phyloP scores from a whole-genome alignment of 306 rosid genomes.

The cucumber (Cucumis sativus) region DNA sequence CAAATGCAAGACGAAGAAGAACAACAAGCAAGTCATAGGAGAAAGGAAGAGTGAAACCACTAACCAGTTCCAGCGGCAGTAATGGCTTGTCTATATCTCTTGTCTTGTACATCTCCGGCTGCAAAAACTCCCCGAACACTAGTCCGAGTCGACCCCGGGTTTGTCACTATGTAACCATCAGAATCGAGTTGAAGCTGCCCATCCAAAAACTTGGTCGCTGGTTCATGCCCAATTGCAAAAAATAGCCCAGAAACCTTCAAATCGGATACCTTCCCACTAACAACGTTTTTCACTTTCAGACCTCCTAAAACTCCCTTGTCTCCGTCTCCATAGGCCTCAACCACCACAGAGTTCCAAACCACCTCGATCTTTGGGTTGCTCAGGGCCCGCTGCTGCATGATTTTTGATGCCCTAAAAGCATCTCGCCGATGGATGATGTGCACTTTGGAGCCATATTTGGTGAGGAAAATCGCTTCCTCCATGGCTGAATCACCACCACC shows the following conservation, averaged over 20 bases:
- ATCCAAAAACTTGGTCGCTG: conserved; percentile 66
- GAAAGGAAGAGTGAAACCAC: not conserved
- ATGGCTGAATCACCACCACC: conserved; percentile 88
- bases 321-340: conserved; percentile 39
- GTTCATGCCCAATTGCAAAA: conserved; percentile 84
- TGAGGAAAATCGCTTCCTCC: conserved; percentile 80
- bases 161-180: conserved; percentile 51
- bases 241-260: conserved; percentile 68
- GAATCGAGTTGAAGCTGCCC: conserved; percentile 58
- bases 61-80: conserved; percentile 83
- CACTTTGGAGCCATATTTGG: conserved; percentile 67
- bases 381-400: conserved; percentile 59
- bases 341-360: conserved; percentile 60
- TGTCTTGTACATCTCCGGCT: conserved; percentile 92
- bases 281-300: conserved; percentile 49
- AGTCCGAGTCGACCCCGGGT: conserved; percentile 54
- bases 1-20: not conserved
- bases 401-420: conserved; percentile 64
- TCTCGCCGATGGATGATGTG: conserved; percentile 67
- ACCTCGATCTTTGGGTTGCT: conserved; percentile 55
- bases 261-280: conserved; percentile 35
- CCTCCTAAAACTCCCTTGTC: conserved; percentile 45
- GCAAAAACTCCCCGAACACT: conserved; percentile 73
- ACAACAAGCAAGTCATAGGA: not conserved
- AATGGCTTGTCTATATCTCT: conserved; percentile 86